Evolutionary conservation across 2,329 filamentous ascomycete genomes (phyloP), one percentile per base, ranked within the genome.

Genomic region (Massarina eburnea): DNA sequence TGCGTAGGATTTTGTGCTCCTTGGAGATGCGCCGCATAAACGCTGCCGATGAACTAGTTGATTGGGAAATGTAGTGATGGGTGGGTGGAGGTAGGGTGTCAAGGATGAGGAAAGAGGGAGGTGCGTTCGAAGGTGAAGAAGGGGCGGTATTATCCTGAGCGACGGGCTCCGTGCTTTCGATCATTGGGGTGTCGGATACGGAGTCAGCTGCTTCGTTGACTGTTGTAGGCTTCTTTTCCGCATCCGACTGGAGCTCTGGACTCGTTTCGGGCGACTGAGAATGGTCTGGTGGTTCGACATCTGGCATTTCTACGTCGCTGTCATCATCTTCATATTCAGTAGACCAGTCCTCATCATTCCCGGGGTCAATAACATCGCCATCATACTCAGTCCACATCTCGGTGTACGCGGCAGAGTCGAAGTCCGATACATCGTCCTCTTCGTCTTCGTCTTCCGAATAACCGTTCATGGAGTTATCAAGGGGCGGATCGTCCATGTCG

Each of bases 1-100:
- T 70, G 10, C 71, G 66, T 1, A 84, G 71, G n/a, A 84, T 83
- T 41, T 75, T 73, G 61, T 83, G 80, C 56, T 84, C 82, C 57
- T 80, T 81, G 14, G 68, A 68, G 17, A 82, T 76, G 32, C 79
- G 75, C 43, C 80, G 79, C 51, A 78, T 66, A 43, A 72, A 62
- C 1, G 63, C 52, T 8, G 69, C 51, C 4, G 63, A 80, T 27
- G 71, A 71, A 48, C 80, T 74, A 5, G 55, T 39, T 0, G 52
- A 43, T 8, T 58, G 46, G 37, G 75, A 67, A 4, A 69, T 55
- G 29, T 81, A 72, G 38, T 65, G 62, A 42, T 71, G 70, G 22
- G 62, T 54, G 1, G 54, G 8, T 2, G 70, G 71, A 2, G 68
- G 68, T 2, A 52, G 45, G 4, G 54, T 58, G 26, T 72, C 67